Percentiles rank a stretch among this genome's conserved stretches.
Conservation (phyloP, 2,329 filamentous ascomycete genomes). For the Coleophoma crateriformis region DNA sequence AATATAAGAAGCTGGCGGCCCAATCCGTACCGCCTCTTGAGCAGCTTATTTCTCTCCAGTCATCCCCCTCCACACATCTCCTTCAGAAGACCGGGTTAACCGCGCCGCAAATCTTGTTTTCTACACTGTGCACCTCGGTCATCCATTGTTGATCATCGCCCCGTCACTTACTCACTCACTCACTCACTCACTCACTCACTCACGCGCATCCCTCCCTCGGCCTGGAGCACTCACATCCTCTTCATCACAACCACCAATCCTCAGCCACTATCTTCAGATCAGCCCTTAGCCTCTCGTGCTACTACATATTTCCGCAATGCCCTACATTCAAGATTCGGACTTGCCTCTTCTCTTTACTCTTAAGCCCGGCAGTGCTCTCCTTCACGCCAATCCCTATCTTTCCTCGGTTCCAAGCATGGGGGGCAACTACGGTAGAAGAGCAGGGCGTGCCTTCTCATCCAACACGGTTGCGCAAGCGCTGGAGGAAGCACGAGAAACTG, state of each 20-base stretch:
- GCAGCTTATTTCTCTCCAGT: neutral
- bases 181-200: neutral
- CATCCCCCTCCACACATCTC: neutral
- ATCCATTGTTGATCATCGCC: neutral
- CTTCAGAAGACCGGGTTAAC: neutral
- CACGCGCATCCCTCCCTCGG: neutral
- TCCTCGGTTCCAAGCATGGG: conserved; percentile 15
- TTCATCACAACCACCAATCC: neutral
- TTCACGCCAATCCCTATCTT: conserved; percentile 6
- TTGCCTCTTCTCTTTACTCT: conserved; percentile 13
- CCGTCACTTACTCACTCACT: neutral
- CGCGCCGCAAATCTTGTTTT: neutral
- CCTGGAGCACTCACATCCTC: neutral
- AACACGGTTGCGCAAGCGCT: conserved; percentile 57
- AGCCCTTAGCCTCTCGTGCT: neutral
- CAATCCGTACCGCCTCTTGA: neutral
- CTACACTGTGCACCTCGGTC: neutral
- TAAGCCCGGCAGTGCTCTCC: neutral
- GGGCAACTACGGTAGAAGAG: conserved; percentile 7
- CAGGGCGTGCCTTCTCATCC: neutral
- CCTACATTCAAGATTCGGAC: conserved; percentile 11
- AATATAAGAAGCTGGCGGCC: conserved; percentile 1
- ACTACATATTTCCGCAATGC: conserved; percentile 12
- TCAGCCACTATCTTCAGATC: neutral
- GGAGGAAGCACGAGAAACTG: conserved; percentile 69